phyloP scores from a whole-genome alignment of 805 yeast species.

The Yamadazyma sp. region DNA sequence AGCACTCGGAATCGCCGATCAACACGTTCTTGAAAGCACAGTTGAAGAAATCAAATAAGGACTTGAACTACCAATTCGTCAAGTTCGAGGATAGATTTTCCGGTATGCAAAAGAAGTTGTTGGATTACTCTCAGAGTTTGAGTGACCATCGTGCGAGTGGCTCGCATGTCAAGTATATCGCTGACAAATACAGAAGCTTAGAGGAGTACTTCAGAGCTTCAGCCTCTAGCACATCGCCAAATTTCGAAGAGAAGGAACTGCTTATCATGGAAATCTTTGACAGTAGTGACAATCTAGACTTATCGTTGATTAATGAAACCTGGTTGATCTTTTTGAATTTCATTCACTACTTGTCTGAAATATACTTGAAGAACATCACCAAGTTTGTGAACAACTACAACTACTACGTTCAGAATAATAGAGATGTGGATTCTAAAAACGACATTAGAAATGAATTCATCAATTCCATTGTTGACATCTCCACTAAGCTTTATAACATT shows the following conservation, averaged over 20 bases:
- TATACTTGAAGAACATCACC: slow-evolving; percentile 27
- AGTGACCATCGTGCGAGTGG: slow-evolving; percentile 33
- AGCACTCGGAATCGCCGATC: slow-evolving; percentile 20
- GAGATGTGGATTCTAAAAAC: slow-evolving; percentile 31
- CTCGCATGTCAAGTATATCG: slow-evolving; percentile 36
- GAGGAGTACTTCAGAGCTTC: slow-evolving; percentile 37
- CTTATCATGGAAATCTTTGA: slow-evolving; percentile 34
- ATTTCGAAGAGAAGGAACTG: slow-evolving; percentile 27
- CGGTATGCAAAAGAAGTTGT: slow-evolving; percentile 37
- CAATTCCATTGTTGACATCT: slow-evolving; percentile 25
- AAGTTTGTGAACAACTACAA: slow-evolving; percentile 39
- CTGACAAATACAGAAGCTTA: slow-evolving; percentile 37
- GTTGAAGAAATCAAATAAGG: slow-evolving; percentile 29
- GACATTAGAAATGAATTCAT: slow-evolving; percentile 27
- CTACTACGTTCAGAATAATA: slow-evolving; percentile 29
- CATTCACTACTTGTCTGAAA: slow-evolving; percentile 31
- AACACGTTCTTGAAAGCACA: slow-evolving; percentile 36
- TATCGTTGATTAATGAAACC: slow-evolving; percentile 42
- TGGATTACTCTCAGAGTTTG: slow-evolving; percentile 35
- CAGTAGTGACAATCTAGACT: slow-evolving; percentile 40
- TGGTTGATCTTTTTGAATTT: slow-evolving; percentile 43
- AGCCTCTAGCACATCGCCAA: slow-evolving; percentile 20
- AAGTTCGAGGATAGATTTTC: slow-evolving; percentile 38
- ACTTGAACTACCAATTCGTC: slow-evolving; percentile 34
- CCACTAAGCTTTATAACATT: slow-evolving; percentile 25